These are phyloP conservation scores for Clausena lansium DNA, from an alignment of 345 rosid species.

Conservation along the genomic window DNA sequence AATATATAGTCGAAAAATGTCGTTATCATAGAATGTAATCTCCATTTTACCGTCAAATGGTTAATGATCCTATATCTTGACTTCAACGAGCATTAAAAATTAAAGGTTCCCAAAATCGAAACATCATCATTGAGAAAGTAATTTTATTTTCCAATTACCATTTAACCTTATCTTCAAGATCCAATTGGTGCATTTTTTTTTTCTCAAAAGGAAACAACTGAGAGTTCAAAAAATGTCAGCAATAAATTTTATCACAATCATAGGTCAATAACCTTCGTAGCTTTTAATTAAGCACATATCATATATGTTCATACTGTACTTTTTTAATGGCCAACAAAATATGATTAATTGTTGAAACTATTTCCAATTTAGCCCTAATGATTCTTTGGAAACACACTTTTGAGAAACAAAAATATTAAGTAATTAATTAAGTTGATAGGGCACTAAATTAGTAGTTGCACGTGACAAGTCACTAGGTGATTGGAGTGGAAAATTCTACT, in stretches of 20 bases:
- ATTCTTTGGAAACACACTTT: background rate
- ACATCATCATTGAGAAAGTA: conserved; percentile 10
- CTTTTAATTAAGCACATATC: background rate
- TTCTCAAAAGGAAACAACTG: background rate
- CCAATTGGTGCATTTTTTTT: background rate
- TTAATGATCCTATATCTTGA: background rate
- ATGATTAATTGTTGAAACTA: conserved; percentile 2
- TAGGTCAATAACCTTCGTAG: background rate
- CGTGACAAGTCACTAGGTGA: background rate
- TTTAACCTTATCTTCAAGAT: background rate
- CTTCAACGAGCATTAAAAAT: background rate
- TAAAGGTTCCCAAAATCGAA: background rate
- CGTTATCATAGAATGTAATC: background rate
- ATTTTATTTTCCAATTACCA: background rate
- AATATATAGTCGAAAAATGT: background rate
- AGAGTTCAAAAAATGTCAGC: background rate
- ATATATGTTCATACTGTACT: background rate
- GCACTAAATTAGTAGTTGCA: background rate
- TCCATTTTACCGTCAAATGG: background rate
- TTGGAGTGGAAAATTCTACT: background rate
- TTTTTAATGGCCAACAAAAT: background rate
- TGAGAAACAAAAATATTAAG: background rate
- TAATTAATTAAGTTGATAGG: no score
- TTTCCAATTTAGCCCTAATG: background rate
- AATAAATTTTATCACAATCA: conserved; percentile 5